Evolutionary conservation across 2,329 filamentous ascomycete species (phyloP).

Genomic region (Penicillium sp.): DNA sequence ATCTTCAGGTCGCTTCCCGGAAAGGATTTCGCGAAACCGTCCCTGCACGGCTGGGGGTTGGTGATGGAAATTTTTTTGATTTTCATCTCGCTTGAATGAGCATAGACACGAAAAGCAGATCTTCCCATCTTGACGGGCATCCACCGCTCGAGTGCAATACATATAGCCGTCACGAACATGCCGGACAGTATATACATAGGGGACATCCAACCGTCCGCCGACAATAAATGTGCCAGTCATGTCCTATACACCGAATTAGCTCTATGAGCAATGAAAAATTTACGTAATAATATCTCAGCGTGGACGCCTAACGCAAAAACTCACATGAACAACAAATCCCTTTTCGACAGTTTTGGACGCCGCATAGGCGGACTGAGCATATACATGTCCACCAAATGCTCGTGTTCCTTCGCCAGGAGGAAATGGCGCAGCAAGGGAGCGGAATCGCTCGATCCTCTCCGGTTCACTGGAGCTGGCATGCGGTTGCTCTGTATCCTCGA

Average conservation of each 20-base stretch:
- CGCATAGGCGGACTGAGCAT: conserved; percentile 63
- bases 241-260: conserved; percentile 43
- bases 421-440: conserved; percentile 43
- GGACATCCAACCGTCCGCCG: conserved; percentile 53
- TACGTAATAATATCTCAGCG: neutral
- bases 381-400: conserved; percentile 64
- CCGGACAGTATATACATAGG: conserved; percentile 59
- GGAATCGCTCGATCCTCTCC: conserved; percentile 41
- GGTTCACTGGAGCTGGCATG: conserved; percentile 21
- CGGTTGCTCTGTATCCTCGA: conserved; percentile 26
- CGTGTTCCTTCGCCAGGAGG: conserved; percentile 50
- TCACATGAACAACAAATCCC: conserved; percentile 60
- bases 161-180: conserved; percentile 58
- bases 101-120: conserved; percentile 60
- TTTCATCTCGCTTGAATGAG: conserved; percentile 58
- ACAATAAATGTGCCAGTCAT: conserved; percentile 61
- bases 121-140: conserved; percentile 56
- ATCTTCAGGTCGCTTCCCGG: conserved; percentile 41
- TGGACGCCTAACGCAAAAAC: conserved; percentile 18
- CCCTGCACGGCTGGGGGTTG: conserved; percentile 39
- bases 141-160: conserved; percentile 60
- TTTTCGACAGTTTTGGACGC: conserved; percentile 59
- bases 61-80: conserved; percentile 35
- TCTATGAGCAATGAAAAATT: neutral
- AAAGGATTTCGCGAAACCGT: conserved; percentile 40